Conservation (phyloP, 805 yeast species). For the Starmera pachycereana region DNA sequence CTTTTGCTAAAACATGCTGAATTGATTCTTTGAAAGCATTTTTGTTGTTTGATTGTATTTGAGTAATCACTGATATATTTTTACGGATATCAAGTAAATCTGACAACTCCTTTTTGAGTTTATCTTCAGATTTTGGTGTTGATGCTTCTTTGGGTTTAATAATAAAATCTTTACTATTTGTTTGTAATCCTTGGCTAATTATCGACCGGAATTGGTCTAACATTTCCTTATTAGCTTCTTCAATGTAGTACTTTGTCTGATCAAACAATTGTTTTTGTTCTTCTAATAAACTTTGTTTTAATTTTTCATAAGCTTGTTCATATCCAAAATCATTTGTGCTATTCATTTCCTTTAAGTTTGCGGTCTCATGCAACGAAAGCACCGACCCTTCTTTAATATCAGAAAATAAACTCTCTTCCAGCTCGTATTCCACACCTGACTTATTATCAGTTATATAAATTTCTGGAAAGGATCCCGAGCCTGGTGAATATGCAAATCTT, state of each 20-base stretch:
- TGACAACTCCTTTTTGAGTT: conserved; percentile 8
- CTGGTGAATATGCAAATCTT: conserved; percentile 77
- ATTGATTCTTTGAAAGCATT: conserved; percentile 32
- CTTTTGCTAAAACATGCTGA: conserved; percentile 30
- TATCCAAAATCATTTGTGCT: not conserved
- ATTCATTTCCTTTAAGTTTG: conserved; percentile 7
- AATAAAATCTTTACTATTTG: conserved; percentile 2
- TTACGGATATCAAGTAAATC: conserved; percentile 35
- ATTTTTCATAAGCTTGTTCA: conserved; percentile 9
- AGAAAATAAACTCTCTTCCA: conserved; percentile 56
- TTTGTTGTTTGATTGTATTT: conserved; percentile 38
- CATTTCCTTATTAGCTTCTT: conserved; percentile 13
- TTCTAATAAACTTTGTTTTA: conserved; percentile 7
- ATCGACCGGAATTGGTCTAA: conserved; percentile 7
- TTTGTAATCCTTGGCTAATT: conserved; percentile 1
- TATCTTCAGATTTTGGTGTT: not conserved
- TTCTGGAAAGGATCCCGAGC: conserved; percentile 62
- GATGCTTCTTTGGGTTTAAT: not conserved
- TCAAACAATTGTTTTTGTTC: conserved; percentile 8
- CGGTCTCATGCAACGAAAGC: conserved; percentile 46
- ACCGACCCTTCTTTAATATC: conserved; percentile 54
- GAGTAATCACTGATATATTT: conserved; percentile 51
- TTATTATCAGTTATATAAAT: conserved; percentile 59
- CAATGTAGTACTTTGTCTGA: conserved; percentile 14
- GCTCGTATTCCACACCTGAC: conserved; percentile 59